phyloP scores from a whole-genome alignment of 768 basidiomycete genomes.

The Cyclocybe aegerita region DNA sequence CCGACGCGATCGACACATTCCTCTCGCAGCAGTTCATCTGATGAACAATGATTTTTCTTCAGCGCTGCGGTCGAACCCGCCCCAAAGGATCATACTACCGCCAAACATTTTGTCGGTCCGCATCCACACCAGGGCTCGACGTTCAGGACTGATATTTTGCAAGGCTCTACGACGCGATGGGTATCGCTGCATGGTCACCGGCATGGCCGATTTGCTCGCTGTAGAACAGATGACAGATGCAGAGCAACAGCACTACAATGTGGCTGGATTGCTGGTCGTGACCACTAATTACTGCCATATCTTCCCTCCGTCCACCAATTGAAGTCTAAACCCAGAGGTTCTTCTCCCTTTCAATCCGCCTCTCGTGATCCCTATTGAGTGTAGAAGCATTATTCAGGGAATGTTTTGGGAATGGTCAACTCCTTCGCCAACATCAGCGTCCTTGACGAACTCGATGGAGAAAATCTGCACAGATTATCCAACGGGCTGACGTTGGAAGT shows the following conservation, averaged over 20 bases:
- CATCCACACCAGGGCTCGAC: background rate
- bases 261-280: background rate
- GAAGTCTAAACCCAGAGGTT: background rate
- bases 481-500: background rate
- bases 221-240: background rate
- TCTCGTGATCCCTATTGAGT: no score
- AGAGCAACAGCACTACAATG: background rate
- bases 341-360: no score
- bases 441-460: background rate
- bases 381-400: background rate
- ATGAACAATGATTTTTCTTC: background rate
- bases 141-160: background rate
- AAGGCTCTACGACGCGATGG: constrained; percentile 12
- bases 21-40: constrained; percentile 2
- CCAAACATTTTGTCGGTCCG: constrained; percentile 8
- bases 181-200: constrained; percentile 7
- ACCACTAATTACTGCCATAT: constrained; percentile 7
- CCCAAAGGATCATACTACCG: constrained; percentile 2
- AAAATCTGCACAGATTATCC: background rate
- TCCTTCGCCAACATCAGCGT: background rate
- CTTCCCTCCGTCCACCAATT: constrained; percentile 9
- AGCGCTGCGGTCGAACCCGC: background rate
- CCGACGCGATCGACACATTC: constrained; percentile 3
- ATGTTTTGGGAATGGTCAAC: background rate
- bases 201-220: background rate